These are phyloP conservation scores for Cymbopogon citratus DNA, from an alignment of 176 grass and related monocot genomes.

Conservation along the genomic window DNA sequence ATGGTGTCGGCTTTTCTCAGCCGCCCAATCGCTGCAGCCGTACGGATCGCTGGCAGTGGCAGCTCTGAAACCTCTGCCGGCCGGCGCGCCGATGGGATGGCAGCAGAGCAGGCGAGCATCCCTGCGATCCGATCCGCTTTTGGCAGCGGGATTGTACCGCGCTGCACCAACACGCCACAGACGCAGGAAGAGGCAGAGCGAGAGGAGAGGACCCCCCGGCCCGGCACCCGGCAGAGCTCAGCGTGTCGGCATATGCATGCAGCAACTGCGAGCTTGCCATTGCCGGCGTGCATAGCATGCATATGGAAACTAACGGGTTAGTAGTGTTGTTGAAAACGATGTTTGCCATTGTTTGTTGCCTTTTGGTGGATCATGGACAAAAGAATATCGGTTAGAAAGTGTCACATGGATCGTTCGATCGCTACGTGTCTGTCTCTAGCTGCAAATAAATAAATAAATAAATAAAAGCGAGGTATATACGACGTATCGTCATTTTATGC, in stretches of 20 bases:
- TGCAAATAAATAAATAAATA: not conserved
- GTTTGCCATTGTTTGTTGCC: not conserved
- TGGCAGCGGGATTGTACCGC: slow-evolving; percentile 15
- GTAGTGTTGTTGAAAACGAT: not conserved
- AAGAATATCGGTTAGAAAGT: not conserved
- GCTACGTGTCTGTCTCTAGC: not conserved
- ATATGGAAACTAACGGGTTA: not conserved
- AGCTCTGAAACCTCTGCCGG: not conserved
- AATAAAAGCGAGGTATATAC: not conserved
- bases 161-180: not conserved
- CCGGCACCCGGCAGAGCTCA: not conserved
- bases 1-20: not conserved
- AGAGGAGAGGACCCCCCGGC: not conserved
- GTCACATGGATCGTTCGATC: not conserved
- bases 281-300: no score
- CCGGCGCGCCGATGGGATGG: not conserved
- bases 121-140: slow-evolving; percentile 13
- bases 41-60: not conserved
- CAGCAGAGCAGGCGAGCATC: not conserved
- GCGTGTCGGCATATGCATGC: not conserved
- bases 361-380: not conserved
- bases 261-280: no score
- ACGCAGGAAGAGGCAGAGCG: not conserved
- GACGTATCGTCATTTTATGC: not conserved
- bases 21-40: not conserved